Base-by-base conservation (phyloP, 768 basidiomycete species). In the Lactarius pseudohatsudake region DNA sequence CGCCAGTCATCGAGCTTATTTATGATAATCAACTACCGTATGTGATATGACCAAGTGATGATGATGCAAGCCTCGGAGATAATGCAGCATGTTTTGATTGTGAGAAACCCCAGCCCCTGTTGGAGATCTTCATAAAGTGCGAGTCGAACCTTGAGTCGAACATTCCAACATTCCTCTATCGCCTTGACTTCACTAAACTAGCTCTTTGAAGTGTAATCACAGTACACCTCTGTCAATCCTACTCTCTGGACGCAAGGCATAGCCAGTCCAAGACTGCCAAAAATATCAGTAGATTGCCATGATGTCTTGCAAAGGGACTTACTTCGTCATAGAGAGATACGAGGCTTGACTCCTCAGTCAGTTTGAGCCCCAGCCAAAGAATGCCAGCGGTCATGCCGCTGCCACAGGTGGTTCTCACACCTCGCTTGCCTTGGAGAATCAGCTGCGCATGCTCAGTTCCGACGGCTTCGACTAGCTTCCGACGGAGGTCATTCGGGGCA, bases 361-460 rank as follows among this genome's bases (percentile, higher is more conserved):
- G 72, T 75, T 90, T 85, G 68, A 97, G 80, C n/a, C 93, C 95
- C 65, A 98, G 81, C 96, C 97, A 98, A 7, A 98, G 81, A 16
- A 98, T 81, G 3, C 85, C 92, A 13, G 96, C 96, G n/a, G 96
- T 97, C 96, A 99, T 98, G 54, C 96, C 96, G 74, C 93, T 96
- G 59, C 96, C 96, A 78, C 96, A 99, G 65, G 83, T 90, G 15
- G 90, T 86, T 6, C 88, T 83, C 36, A 96, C 85, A 26, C 80
- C 74, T 60, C 83, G 80, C 67, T 86, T 77, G 20, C 91, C 91
- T 13, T 80, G 75, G 55, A 90, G 77, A 11, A 96, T 79, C 50
- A 81, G 74, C n/a, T 84, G 76, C 34, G 84, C 80, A 65, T 82
- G 75, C 62, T 84, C 81, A 45, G 75, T 71, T 38, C 93, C 91